Base-by-base conservation (phyloP, 1,284 basidiomycete genomes). In the Ceratobasidium papillatum region DNA sequence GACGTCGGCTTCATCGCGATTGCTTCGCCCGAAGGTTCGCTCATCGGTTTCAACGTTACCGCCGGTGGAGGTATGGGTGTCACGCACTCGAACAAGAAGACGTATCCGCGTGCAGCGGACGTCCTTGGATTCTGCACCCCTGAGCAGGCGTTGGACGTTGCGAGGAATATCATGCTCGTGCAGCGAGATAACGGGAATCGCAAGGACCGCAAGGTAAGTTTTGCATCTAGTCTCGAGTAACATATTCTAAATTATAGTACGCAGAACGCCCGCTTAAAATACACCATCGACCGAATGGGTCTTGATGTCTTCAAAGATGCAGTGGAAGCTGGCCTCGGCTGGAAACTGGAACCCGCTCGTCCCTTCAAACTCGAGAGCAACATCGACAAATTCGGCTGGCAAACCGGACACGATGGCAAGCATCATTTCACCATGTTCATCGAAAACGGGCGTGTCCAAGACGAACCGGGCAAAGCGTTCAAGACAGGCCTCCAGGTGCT, bases 11-110 rank as follows among this genome's bases (percentile, higher is more conserved):
- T 96, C 84, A 98, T 98, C 78, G 96, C 96, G 38, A 94, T 98
- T 77, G 88, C 94, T 19, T 89, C 92, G 79, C 83, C 87, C 62
- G 82, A 90, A 45, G 93, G 92, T 63, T 85, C 91, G 76, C 84
- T 97, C 38, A 86, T 89, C 74, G 96, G 96, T 52, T 98, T 97
- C 87, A 96, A 98, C 80, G 94, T 98, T 76, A 85, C 91, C 43
- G 86, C 93, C 58, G 95, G 97, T 79, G 97, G 97, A 80, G 98
- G 97, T 75, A 99, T 99, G 97, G 97, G 97, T 83, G 97, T 99
- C 59, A 99, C 97, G 0, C 96, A 99, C 81, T 95, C 94, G 68
- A 98, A 95, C 88, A 99, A 99, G 87, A 96, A 97, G 86, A 99
- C 97, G 0, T 99, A 99, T 83, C 98, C 98, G 58, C 91, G 98